Base-by-base conservation (phyloP, 2,329 filamentous ascomycete genomes). In the Colletotrichum simmondsii region DNA sequence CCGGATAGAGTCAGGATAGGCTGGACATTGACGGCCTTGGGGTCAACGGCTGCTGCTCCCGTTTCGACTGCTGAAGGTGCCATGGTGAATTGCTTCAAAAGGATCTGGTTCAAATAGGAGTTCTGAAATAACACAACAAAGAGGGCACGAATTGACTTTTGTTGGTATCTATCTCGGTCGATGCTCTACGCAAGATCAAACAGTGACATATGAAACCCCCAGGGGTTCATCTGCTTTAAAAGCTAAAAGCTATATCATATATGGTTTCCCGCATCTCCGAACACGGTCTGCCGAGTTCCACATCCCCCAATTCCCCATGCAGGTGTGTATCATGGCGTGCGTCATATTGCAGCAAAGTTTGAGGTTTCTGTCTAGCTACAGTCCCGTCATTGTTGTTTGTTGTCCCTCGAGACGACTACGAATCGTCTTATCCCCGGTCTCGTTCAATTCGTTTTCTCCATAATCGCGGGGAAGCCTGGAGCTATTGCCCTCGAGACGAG, bases 1-100 rank as follows among this genome's bases (percentile, higher is more conserved):
- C 78, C 77, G 49, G 80, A 78, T 10, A 83, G 75, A 10, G 78
- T 78, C 58, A 84, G 42, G 8, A 68, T 30, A 0, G 69, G 64
- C 72, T 72, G 69, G 19, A 72, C 69, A 8, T 68, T 28, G 37
- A 63, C 58, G 52, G 58, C 32, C 4, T 46, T 52, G 19, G 64
- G 52, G 49, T 53, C 58, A 6, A 53, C 37, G 11, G 58, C 57
- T n/a, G 53, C 42, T 19, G 28, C 26, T 8, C 46, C 37, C 7
- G 32, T 19, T 2, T 52, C 37, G 5, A 16, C 64, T 52, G 54
- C 24, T 46, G 67, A 42, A n/a, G 69, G 42, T 19, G 69, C 57
- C 69, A 72, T 72, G 8, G 53, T 59, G 5, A 7, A 12, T 10
- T 49, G 8, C 22, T 49, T 19, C 7, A 11, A 30, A 62, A 6